phyloP scores from a whole-genome alignment of 208 protist species.

The Wallacemonas rigidus region DNA sequence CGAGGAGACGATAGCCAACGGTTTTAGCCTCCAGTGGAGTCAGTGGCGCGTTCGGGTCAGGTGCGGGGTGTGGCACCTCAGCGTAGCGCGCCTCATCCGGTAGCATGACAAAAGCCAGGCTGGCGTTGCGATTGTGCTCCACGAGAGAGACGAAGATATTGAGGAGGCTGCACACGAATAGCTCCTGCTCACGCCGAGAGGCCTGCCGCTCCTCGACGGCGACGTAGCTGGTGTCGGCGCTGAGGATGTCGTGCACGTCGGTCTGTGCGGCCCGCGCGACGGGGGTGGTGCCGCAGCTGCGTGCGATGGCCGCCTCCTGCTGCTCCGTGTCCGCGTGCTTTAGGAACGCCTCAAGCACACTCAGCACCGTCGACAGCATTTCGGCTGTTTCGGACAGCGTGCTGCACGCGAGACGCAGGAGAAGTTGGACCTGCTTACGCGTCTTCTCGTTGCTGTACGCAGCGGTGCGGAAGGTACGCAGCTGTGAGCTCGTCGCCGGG shows the following conservation, averaged over 20 bases:
- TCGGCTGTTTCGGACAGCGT: conserved; percentile 14
- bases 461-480: conserved; percentile 9
- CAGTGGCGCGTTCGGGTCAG: neutral
- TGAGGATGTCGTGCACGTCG: conserved; percentile 25
- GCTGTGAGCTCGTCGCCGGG: conserved; percentile 27
- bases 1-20: conserved; percentile 5
- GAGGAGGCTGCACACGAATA: conserved; percentile 16
- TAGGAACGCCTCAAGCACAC: conserved; percentile 32
- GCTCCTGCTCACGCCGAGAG: conserved; percentile 14
- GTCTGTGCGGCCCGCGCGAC: neutral
- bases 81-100: conserved; percentile 32
- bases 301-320: conserved; percentile 15
- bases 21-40: neutral
- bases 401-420: conserved; percentile 30
- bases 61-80: neutral
- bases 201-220: conserved; percentile 15
- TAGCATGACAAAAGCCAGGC: conserved; percentile 39
- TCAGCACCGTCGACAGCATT: conserved; percentile 22
- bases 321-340: conserved; percentile 18
- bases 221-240: conserved; percentile 20
- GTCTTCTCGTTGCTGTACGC: conserved; percentile 34
- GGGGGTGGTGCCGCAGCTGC: conserved; percentile 4
- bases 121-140: conserved; percentile 28
- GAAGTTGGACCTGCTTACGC: conserved; percentile 33
- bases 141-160: conserved; percentile 31